Base-by-base conservation (phyloP, 2,329 filamentous ascomycete genomes). In the Talaromyces amestolkiae region DNA sequence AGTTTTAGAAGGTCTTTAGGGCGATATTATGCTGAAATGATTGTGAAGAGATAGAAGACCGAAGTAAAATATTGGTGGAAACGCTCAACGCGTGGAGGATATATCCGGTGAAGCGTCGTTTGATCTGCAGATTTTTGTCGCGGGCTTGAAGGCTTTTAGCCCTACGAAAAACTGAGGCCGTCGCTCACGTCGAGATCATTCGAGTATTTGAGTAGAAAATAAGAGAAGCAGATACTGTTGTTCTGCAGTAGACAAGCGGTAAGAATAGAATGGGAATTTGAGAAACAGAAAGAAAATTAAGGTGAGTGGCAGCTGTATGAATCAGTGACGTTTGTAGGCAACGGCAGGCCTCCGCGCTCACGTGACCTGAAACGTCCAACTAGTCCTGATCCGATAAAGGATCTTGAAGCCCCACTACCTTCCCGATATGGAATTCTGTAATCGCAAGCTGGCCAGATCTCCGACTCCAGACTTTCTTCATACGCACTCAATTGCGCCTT, bases 401-500 rank as follows among this genome's bases (percentile, higher is more conserved):
- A 61, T 43, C 27, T 39, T 27, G 27, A n/a, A 17, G 19, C 35
- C 33, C 51, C 53, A 61, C 43, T 39, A 41, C 64, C 59, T 66
- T 63, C 64, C 64, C 39, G 58, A 66, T 66, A 59, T 22, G 47
- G 64, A 35, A 59, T 58, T 45, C 22, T 58, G 64, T 65, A 56
- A 62, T 58, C 61, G 64, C 64, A 66, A 66, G 64, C 64, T 66
- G 64, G 64, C 64, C 64, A 66, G 64, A 66, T 66, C 64, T 66
- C 64, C 22, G 41, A 58, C 53, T 63, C 51, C 53, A 43, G 39
- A 35, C 17, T 45, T 58, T 59, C 56, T 59, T 31, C 62, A 62
- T 65, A 53, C 24, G 24, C 10, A 51, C 47, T 15, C 47, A 24
- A 51, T 51, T 51, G 58, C 58, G 33, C 35, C 22, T 33, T 66